Base-by-base conservation (phyloP, 768 basidiomycete species). In the Lactifluus rugatus region DNA sequence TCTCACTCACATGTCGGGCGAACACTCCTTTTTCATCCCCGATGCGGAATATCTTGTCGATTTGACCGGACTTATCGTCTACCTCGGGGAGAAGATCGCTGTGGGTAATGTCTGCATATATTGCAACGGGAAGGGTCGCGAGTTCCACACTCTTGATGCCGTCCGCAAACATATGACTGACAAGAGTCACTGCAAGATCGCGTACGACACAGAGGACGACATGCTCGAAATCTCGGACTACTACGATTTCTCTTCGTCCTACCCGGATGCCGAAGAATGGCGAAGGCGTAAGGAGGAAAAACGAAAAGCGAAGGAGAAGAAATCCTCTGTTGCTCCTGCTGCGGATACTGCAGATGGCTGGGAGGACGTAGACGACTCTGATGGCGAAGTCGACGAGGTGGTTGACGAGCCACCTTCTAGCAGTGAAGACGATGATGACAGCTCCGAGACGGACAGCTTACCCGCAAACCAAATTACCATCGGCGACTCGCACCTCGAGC, bases 161-260 rank as follows among this genome's bases (percentile, higher is more conserved):
- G 93, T 91, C 5, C 77, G 93, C 64, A 90, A 89, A 67, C 96
- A 99, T 69, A 99, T 99, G 96, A 61, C 82, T 41, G 94, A 94
- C 76, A 98, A 98, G 74, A 79, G 81, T 57, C 96, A 99, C 67
- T 97, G 94, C 79, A 97, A 96, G 73, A 83, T 99, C 62, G 87
- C 90, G 0, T 98, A 95, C 70, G 90, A 93, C 58, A 72, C 79
- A 1, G 84, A 89, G 65, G 68, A 74, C 39, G 92, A 97, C 67
- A 81, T 84, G 42, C 80, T 94, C 52, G 94, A 95, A 64, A 63
- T 95, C 5, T 89, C 93, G 0, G 94, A 97, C 64, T 97, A 78
- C 68, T 99, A 98, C 73, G 93, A 96, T 71, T 98, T 95, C 70
- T 78, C 84, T 0, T 70, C 76, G 0, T 91, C 88, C 11, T 95